A percentile compares a stretch with the other conserved stretches of the same genome.
Conservation (phyloP, 2,329 filamentous ascomycete species). For the Sordariomycetes sp. region DNA sequence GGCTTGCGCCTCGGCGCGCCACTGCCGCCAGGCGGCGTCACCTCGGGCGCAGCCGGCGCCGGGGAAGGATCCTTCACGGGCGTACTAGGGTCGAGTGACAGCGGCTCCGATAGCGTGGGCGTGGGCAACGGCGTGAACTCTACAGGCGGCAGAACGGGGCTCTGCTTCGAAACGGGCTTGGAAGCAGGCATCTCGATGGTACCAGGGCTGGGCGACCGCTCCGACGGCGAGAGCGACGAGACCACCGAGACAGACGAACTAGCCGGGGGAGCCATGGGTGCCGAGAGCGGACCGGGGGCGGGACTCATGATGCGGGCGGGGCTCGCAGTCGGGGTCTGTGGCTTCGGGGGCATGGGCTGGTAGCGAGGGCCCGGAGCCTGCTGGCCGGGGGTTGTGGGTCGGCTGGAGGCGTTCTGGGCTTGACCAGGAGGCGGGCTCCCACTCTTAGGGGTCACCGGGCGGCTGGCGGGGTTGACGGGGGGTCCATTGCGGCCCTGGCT, state of each 20-base stretch:
- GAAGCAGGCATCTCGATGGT: neutral
- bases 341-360: slow-evolving; percentile 18
- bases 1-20: slow-evolving; percentile 40
- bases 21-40: slow-evolving; percentile 17
- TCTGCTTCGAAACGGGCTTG: neutral
- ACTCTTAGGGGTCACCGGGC: slow-evolving; percentile 26
- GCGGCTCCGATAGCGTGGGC: neutral
- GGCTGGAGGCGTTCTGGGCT: neutral
- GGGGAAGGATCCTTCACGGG: neutral
- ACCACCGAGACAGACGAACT: neutral
- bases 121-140: neutral
- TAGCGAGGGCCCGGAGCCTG: slow-evolving; percentile 29
- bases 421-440: slow-evolving; percentile 2
- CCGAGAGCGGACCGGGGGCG: slow-evolving; percentile 13
- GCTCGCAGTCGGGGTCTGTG: slow-evolving; percentile 18
- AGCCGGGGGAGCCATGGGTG: slow-evolving; percentile 9
- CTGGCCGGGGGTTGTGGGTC: slow-evolving; percentile 12
- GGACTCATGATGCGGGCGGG: slow-evolving; percentile 32
- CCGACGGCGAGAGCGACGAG: neutral
- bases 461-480: slow-evolving; percentile 36
- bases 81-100: neutral
- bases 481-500: slow-evolving; percentile 36
- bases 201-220: neutral
- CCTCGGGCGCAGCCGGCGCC: neutral
- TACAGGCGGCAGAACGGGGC: neutral